phyloP scores from a whole-genome alignment of 257 asterid genomes.

The Solanum chilense region DNA sequence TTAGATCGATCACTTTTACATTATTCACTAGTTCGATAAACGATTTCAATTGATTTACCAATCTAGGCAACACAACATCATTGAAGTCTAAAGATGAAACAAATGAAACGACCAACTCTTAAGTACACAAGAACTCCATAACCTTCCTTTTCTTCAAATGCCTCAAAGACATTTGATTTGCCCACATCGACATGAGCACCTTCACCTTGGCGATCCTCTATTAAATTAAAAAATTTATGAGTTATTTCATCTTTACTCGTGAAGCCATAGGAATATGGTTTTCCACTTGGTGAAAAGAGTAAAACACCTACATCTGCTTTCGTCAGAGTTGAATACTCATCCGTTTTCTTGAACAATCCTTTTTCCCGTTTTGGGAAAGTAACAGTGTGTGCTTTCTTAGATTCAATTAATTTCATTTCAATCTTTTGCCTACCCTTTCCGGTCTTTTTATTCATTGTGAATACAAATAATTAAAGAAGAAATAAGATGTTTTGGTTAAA shows the following conservation, averaged over 20 bases:
- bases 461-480: background rate
- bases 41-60: background rate
- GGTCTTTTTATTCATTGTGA: background rate
- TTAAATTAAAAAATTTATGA: background rate
- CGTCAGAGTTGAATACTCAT: background rate
- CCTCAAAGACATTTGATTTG: background rate
- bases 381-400: fast-evolving
- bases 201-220: background rate
- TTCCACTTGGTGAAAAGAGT: background rate
- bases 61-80: background rate
- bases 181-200: background rate
- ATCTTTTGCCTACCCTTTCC: background rate
- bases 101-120: background rate
- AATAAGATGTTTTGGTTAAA: background rate
- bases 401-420: background rate
- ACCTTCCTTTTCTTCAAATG: background rate
- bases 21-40: background rate
- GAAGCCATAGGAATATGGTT: background rate
- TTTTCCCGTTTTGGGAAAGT: background rate
- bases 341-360: background rate
- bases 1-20: background rate
- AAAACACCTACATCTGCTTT: background rate
- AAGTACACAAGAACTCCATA: background rate
- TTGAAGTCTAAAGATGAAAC: background rate
- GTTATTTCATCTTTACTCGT: background rate